These are phyloP conservation scores for Nissolia schottii DNA, from an alignment of 306 rosid genomes.

Conservation along the genomic window DNA sequence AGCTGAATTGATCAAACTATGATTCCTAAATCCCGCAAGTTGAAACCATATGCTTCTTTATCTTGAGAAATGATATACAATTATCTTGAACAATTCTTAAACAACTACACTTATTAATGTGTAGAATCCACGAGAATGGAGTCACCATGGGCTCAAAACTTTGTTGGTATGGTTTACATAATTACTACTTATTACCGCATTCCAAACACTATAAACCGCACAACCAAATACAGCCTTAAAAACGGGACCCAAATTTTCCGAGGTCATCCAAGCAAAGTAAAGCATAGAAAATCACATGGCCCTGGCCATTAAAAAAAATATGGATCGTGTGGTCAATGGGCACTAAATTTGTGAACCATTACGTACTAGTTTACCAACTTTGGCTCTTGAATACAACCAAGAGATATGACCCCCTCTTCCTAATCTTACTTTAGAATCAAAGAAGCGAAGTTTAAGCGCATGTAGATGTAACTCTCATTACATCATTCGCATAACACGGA, in stretches of 20 bases:
- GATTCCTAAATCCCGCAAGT: too few relatives aligned
- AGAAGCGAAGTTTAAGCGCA: background rate
- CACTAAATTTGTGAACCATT: background rate
- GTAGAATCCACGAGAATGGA: too few relatives aligned
- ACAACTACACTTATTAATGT: too few relatives aligned
- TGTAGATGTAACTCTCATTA: background rate
- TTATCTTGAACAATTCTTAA: too few relatives aligned
- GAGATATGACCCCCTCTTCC: constrained; percentile 1
- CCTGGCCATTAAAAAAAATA: background rate
- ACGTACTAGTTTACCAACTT: background rate
- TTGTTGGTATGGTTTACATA: too few relatives aligned
- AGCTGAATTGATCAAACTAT: too few relatives aligned
- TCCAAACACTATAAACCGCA: background rate
- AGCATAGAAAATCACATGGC: background rate
- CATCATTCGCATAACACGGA: constrained; percentile 7
- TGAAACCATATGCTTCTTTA: too few relatives aligned
- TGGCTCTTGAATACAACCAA: constrained; percentile 28
- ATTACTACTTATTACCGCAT: background rate
- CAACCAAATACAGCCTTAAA: background rate
- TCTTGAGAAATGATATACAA: too few relatives aligned
- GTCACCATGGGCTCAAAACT: too few relatives aligned
- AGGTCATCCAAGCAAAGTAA: background rate
- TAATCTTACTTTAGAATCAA: background rate
- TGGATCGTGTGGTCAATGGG: background rate
- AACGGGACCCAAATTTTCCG: background rate